Conservation (phyloP, 2,329 filamentous ascomycete genomes). For the Penicillium glabrum region DNA sequence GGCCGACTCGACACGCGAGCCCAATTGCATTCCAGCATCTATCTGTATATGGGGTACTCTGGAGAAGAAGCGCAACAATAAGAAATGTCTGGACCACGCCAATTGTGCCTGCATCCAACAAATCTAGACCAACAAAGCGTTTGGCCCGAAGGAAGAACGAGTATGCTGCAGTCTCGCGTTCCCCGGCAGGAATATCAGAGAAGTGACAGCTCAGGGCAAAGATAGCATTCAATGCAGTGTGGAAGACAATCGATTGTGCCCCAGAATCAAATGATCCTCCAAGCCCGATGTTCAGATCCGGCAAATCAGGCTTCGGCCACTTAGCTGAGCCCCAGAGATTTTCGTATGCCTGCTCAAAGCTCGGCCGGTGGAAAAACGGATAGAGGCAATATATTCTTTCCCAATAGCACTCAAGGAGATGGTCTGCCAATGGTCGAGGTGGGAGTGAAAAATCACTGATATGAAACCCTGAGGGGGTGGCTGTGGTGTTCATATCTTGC, state of each 20-base stretch:
- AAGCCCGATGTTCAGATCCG: conserved; percentile 34
- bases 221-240: conserved; percentile 45
- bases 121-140: conserved; percentile 36
- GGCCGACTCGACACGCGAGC: conserved; percentile 43
- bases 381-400: conserved; percentile 44
- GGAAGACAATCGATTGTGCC: conserved; percentile 40
- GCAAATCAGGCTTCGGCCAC: conserved; percentile 14
- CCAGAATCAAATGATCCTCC: conserved; percentile 32
- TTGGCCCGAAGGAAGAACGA: conserved; percentile 39
- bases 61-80: conserved; percentile 40
- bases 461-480: conserved; percentile 16
- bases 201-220: conserved; percentile 46
- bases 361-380: conserved; percentile 45
- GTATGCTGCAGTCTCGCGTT: conserved; percentile 29
- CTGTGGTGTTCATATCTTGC: conserved; percentile 11
- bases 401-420: conserved; percentile 43
- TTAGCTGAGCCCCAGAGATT: conserved; percentile 37
- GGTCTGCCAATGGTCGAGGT: conserved; percentile 43
- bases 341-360: conserved; percentile 44
- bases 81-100: conserved; percentile 45
- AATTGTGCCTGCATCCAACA: conserved; percentile 40
- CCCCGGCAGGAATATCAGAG: conserved; percentile 31
- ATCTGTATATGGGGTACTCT: conserved; percentile 43
- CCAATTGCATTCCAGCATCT: conserved; percentile 48
- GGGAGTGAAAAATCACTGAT: conserved; percentile 40